Percentiles rank a stretch among this genome's conserved stretches.
Evolutionary conservation across 805 yeast genomes (phyloP).

Genomic region (Ogataea wickerhamii): DNA sequence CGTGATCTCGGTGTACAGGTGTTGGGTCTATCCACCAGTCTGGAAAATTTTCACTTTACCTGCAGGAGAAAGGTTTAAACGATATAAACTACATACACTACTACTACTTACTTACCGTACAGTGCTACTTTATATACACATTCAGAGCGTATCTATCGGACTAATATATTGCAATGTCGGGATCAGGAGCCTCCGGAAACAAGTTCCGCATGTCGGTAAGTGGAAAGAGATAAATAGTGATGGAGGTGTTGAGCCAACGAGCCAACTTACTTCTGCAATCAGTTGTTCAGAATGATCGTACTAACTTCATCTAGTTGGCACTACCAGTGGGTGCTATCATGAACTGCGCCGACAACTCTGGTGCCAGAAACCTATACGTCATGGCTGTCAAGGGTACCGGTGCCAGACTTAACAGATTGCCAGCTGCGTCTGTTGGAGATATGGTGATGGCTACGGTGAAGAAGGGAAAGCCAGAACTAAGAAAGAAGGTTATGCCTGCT

Average conservation of each 20-base stretch:
- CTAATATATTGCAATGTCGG: conserved; percentile 55
- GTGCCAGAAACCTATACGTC: conserved; percentile 99
- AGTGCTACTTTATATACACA: no score
- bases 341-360: conserved; percentile 99
- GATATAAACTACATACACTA: no score
- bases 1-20: background rate
- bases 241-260: no score
- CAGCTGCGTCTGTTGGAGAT: conserved; percentile 99
- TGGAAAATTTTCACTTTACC: conserved; percentile 10
- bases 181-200: conserved; percentile 98
- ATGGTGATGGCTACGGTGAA: conserved; percentile 99
- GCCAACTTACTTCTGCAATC: no score
- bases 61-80: no score
- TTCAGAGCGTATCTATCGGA: conserved; percentile 7
- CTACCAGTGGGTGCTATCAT: conserved; percentile 99
- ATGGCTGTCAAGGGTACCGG: conserved; percentile 98
- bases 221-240: no score
- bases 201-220: conserved; percentile 99
- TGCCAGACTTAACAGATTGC: conserved; percentile 99
- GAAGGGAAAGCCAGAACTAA: conserved; percentile 99
- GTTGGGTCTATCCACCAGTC: no score
- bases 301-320: conserved; percentile 67
- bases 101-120: no score
- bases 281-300: no score
- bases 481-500: conserved; percentile 99